phyloP scores from a whole-genome alignment of 2,329 filamentous ascomycete genomes.

The Fusarium miscanthi region DNA sequence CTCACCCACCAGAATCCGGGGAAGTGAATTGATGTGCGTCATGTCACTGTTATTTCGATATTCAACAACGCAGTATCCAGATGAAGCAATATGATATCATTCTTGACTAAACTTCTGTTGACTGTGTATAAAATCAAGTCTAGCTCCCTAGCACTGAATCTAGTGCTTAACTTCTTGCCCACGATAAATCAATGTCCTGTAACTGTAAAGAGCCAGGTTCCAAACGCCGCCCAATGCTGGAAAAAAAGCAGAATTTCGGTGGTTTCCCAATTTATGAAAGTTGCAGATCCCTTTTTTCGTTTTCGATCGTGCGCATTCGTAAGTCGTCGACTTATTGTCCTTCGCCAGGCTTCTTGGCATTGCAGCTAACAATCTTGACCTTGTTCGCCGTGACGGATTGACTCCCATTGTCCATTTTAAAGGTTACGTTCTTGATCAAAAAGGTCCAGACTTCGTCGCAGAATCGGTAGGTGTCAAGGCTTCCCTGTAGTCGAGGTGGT shows the following conservation, averaged over 20 bases:
- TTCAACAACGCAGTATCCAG: neutral
- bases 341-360: constrained; percentile 77
- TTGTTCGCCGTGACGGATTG: constrained; percentile 84
- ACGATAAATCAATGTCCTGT: constrained; percentile 14
- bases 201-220: constrained; percentile 8
- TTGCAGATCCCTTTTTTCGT: neutral
- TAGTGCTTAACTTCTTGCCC: neutral
- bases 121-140: neutral
- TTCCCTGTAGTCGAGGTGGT: constrained; percentile 71
- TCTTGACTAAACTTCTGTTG: neutral
- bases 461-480: constrained; percentile 98
- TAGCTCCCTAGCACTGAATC: neutral
- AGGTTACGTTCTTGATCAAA: constrained; percentile 97
- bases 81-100: constrained; percentile 15
- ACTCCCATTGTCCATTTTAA: constrained; percentile 89
- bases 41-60: neutral
- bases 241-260: constrained; percentile 26
- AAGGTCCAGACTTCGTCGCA: constrained; percentile 99
- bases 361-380: constrained; percentile 98
- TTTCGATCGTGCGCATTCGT: neutral
- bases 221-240: constrained; percentile 45
- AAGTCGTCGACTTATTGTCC: constrained; percentile 31
- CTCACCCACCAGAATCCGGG: constrained; percentile 29
- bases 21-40: constrained; percentile 5
- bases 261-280: constrained; percentile 35